Base-by-base conservation (phyloP, 1,139 yeast genomes). In the Scheffersomyces cryptocercus region DNA sequence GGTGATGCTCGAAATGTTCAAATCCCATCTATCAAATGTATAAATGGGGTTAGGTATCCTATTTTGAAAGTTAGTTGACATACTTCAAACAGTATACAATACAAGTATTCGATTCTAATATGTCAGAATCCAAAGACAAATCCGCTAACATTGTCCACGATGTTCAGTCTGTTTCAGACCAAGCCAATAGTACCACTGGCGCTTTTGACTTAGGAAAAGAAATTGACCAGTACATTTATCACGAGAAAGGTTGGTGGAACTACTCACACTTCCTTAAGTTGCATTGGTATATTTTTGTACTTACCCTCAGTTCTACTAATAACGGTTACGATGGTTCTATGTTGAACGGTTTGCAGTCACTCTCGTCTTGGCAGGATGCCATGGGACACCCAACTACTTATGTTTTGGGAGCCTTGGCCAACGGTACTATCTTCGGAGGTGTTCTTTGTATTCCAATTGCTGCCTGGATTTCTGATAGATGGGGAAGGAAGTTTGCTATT, bases 401-500 rank as follows among this genome's bases (percentile, higher is more conserved):
- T 28, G 50, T 37, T 12, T 48, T 58, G 37, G 62, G 62, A 31
- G 59, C 59, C 10, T 57, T 55, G 55, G 49, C 46, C 31, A 54
- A 49, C 53, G 67, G 51, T 36, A 47, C 48, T 2, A 49, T 53
- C 46, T 54, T 62, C 20, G 69, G 69, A 14, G 55, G 43, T 31
- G 32, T 58, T 16, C 31, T 51, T 51, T 36, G 57, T 15, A 59
- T 68, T 31, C 61, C 75, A 13, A 58, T 59, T 43, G 64, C 65
- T n/a, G 51, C 67, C 10, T 46, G 53, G 42, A 51, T 73, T 38
- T 62, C 75, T 49, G 85, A 81, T 47, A 57, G 51, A 15, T 58
- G 56, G 37, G 85, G 85, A 42, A 70, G 85, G 63, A 71, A 52
- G 24, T 39, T 40, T 35, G 40, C 43, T 37, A 44, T 54, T 30